Evolutionary conservation across 2,329 filamentous ascomycete genomes (phyloP), one percentile per base, ranked within the genome.

Genomic region (Macrophomina tecta): DNA sequence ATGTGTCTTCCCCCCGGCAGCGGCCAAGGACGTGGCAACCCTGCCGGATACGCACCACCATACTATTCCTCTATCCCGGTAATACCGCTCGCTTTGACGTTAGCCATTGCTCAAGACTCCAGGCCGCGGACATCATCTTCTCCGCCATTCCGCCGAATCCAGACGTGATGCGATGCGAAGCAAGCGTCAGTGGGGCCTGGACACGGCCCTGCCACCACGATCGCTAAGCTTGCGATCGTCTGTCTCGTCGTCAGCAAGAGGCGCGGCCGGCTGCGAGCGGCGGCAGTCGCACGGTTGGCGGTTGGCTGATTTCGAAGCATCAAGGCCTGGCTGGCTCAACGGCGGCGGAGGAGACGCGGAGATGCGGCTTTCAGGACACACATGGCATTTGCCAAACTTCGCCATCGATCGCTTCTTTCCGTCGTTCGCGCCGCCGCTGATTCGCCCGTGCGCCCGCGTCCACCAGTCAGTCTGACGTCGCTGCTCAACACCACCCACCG

Each of bases 381-480:
- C 56, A 61, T 61, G 56, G 56, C 14, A 61, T 61, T 23, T 61
- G 40, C 56, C 14, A 36, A 14, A 23, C 18, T 18, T 48, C 23
- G 56, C 56, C 56, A 61, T 48, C 28, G 4, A 23, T 28, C 42
- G 42, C 14, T 36, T 30, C 42, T 45, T 45, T 2, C n/a, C 49
- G 5, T 5, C 36, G 14, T 12, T 14, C 28, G 14, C 40, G 5
- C 3, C 14, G 14, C 42, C 12, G n/a, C 42, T 62, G 30, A 62
- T 62, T 62, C 58, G 58, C 32, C 42, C 16, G 45, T 32, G 30
- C 32, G 9, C 32, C 11, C 30, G 3, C 5, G 14, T 49, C 9
- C 14, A 46, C 56, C 56, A 34, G 12, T 61, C 56, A 48, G 4
- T 28, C 58, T 49, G 58, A 62, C 58, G 58, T 62, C 58, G 58